Base-by-base conservation (phyloP, 495 filamentous ascomycete genomes). In the Hyaloscypha variabilis region DNA sequence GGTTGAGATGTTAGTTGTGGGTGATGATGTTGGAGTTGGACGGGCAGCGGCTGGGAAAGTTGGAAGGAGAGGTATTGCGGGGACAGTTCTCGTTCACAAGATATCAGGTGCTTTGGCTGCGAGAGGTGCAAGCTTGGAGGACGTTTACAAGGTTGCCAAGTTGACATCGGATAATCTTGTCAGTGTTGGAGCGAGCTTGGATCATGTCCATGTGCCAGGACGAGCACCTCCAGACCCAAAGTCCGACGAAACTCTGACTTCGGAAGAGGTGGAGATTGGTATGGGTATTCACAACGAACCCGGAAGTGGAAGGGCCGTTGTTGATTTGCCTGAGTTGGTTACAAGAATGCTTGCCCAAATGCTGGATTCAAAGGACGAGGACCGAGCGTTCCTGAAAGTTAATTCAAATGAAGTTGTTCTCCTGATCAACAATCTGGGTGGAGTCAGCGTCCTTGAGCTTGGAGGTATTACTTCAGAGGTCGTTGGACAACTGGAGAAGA, bases 231-330 rank as follows among this genome's bases (percentile, higher is more conserved):
- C 74, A 5, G 70, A 77, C 26, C 73, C 69, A 1, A 73, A 77
- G 13, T 66, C 65, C 13, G 78, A 78, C 14, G 90, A 87, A 51
- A 77, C 77, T 5, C 77, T 96, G 63, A 80, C 78, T 31, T 73
- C 80, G 0, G 88, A 87, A 50, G 90, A 98, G 79, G 88, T 96
- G 24, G 95, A 99, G 79, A 83, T 99, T 69, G 95, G 95, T 8
- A 99, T 98, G 95, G 95, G 95, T 13, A 97, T 98, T 75, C 95
- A 99, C 76, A 99, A 99, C 73, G 95, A 99, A 77, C 86, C 91
- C 1, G 95, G 95, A 1, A 94, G 87, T 17, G 90, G 88, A 71
- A 83, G 90, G 53, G 90, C 87, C 65, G 77, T 76, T 24, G 81
- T 88, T 5, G 82, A 87, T 66, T 79, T 98, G 24, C 82, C 85